Conservation (phyloP, 768 basidiomycete genomes). For the Tulasnella sp. region DNA sequence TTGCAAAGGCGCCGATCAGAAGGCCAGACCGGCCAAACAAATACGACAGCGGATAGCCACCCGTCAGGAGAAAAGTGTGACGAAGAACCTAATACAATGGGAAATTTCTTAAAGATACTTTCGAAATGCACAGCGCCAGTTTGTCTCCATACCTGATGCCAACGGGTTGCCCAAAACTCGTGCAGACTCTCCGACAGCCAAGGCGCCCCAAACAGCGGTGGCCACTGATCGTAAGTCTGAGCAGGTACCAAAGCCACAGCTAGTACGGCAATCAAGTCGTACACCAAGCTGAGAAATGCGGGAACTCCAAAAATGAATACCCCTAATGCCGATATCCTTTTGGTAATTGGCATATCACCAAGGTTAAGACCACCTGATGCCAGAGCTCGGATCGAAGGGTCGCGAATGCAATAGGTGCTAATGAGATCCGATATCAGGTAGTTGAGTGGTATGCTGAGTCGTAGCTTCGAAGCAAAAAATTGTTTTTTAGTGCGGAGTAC, state of each 20-base stretch:
- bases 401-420: background rate
- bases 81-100: slow-evolving; percentile 20
- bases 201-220: slow-evolving; percentile 25
- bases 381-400: background rate
- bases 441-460: background rate
- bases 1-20: slow-evolving; percentile 6
- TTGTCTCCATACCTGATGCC: slow-evolving; percentile 23
- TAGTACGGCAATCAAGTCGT: slow-evolving; percentile 12
- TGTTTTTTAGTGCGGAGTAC: background rate
- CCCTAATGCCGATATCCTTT: background rate
- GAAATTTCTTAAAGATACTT: background rate
- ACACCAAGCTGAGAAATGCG: slow-evolving; percentile 16
- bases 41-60: slow-evolving; percentile 20
- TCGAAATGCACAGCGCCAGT: background rate
- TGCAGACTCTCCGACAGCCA: slow-evolving; percentile 18
- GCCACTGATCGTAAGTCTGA: slow-evolving; percentile 15
- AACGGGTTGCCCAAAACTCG: slow-evolving; percentile 26
- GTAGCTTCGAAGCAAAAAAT: slow-evolving; percentile 10
- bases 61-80: slow-evolving; percentile 25
- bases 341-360: background rate
- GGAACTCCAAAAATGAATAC: background rate
- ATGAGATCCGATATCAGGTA: slow-evolving; percentile 23
- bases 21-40: slow-evolving; percentile 7
- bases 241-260: slow-evolving; percentile 1
- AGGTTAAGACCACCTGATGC: background rate